phyloP scores from a whole-genome alignment of 1,284 basidiomycete genomes.

The Laetiporus sulphureus region DNA sequence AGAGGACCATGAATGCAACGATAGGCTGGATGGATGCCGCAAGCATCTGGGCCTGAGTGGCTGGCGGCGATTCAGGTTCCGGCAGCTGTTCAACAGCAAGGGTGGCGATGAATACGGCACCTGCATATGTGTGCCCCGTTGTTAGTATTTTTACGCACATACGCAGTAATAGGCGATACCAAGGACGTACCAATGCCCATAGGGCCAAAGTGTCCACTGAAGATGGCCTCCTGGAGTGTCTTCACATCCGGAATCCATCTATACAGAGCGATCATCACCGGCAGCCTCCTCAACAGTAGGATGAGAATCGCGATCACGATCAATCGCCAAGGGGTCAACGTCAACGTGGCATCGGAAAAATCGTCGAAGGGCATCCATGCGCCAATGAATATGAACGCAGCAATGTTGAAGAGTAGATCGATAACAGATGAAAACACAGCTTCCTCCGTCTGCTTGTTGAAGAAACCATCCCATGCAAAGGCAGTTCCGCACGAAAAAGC shows the following conservation, averaged over 20 bases:
- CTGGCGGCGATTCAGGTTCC: conserved; percentile 43
- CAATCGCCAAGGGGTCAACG: conserved; percentile 77
- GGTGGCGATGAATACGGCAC: conserved; percentile 89
- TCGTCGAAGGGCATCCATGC: conserved; percentile 90
- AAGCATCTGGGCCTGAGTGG: conserved; percentile 60
- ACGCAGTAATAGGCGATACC: background rate
- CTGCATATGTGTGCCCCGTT: conserved; percentile 25
- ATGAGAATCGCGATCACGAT: conserved; percentile 77
- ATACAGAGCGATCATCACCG: conserved; percentile 77
- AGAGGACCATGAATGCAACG: conserved; percentile 87
- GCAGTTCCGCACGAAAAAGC: conserved; percentile 94
- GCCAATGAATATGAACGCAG: conserved; percentile 88
- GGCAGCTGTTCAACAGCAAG: conserved; percentile 72
- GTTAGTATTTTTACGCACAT: background rate
- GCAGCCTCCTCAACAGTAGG: conserved; percentile 77
- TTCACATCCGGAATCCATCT: conserved; percentile 92
- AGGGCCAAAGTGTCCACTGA: conserved; percentile 92
- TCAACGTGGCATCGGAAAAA: conserved; percentile 61
- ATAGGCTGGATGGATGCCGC: conserved; percentile 81
- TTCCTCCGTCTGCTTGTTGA: conserved; percentile 94
- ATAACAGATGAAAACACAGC: conserved; percentile 95
- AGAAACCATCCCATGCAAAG: conserved; percentile 99
- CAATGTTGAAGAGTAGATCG: conserved; percentile 86
- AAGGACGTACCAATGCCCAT: conserved; percentile 68
- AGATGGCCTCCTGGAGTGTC: conserved; percentile 81